Evolutionary conservation across 2,329 filamentous ascomycete species (phyloP).

Genomic region (Fonsecaea multimorphosa): DNA sequence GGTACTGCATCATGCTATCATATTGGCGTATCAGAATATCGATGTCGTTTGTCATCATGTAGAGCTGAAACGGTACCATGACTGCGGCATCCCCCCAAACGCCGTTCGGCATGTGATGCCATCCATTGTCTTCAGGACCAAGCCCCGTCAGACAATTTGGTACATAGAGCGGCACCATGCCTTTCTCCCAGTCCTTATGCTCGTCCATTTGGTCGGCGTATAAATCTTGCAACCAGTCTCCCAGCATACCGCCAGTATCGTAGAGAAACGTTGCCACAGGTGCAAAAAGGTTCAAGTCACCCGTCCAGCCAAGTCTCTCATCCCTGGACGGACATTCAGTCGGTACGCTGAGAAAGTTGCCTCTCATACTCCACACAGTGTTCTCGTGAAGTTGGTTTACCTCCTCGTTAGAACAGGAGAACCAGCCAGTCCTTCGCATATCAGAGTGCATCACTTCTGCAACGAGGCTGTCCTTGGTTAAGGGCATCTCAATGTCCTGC

Average conservation of each 20-base stretch:
- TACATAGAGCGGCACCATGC: slow-evolving; percentile 45
- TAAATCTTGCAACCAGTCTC: slow-evolving; percentile 59
- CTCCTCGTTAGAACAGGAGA: slow-evolving; percentile 58
- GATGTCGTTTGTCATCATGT: slow-evolving; percentile 45
- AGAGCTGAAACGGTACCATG: slow-evolving; percentile 47
- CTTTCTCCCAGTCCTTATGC: slow-evolving; percentile 21
- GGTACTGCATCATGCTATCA: slow-evolving; percentile 46
- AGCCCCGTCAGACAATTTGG: slow-evolving; percentile 37
- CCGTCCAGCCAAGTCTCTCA: slow-evolving; percentile 62
- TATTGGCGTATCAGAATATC: slow-evolving; percentile 47
- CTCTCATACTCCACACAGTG: slow-evolving; percentile 62
- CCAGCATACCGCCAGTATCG: slow-evolving; percentile 58
- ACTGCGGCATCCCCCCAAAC: slow-evolving; percentile 51
- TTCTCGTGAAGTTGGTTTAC: slow-evolving; percentile 64
- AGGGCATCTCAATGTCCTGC: slow-evolving; percentile 8
- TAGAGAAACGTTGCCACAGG: slow-evolving; percentile 62
- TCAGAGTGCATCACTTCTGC: slow-evolving; percentile 60
- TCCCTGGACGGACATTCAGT: slow-evolving; percentile 66
- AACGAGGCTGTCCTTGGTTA: slow-evolving; percentile 37
- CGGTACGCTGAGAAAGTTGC: slow-evolving; percentile 64
- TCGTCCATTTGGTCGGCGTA: slow-evolving; percentile 45
- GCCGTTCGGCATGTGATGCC: slow-evolving; percentile 39
- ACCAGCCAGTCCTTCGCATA: slow-evolving; percentile 57
- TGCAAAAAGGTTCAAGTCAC: slow-evolving; percentile 59
- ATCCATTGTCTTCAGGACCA: background rate